Percentiles rank a stretch among this genome's conserved stretches.
These are phyloP conservation scores for Phytomonas francai DNA, from an alignment of 208 protist genomes.

Conservation along the genomic window DNA sequence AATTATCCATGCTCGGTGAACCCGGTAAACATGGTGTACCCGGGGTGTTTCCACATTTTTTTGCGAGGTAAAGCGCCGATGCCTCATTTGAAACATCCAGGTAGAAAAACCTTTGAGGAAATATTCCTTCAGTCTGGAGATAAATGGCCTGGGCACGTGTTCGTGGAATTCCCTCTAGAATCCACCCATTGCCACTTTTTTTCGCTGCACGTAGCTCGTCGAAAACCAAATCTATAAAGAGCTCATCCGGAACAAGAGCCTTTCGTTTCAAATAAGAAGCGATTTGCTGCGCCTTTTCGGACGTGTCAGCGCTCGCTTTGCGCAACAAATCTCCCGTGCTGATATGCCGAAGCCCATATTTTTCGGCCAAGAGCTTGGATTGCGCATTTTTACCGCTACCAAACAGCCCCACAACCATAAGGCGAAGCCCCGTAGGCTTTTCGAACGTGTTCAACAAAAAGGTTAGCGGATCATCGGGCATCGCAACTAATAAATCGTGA, in stretches of 20 bases:
- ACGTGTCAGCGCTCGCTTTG: slow-evolving; percentile 18
- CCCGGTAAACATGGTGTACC: background rate
- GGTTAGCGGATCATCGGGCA: slow-evolving; percentile 61
- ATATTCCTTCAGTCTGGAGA: slow-evolving; percentile 58
- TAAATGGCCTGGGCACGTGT: slow-evolving; percentile 66
- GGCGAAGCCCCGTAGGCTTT: slow-evolving; percentile 26
- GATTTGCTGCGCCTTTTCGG: slow-evolving; percentile 29
- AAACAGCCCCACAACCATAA: slow-evolving; percentile 78
- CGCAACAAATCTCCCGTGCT: slow-evolving; percentile 70
- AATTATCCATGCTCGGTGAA: slow-evolving; percentile 20
- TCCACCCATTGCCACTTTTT: slow-evolving; percentile 42
- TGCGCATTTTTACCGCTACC: slow-evolving; percentile 92
- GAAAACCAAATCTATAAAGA: slow-evolving; percentile 71
- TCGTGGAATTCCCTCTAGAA: slow-evolving; percentile 78
- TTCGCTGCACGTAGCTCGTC: slow-evolving; percentile 30
- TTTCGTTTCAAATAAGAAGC: slow-evolving; percentile 56
- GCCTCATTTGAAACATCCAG: slow-evolving; percentile 29
- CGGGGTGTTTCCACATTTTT: background rate
- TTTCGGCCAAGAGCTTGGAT: slow-evolving; percentile 57
- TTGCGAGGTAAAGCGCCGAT: background rate
- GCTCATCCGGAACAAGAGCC: slow-evolving; percentile 60
- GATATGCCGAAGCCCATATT: slow-evolving; percentile 82
- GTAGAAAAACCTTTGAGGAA: slow-evolving; percentile 59
- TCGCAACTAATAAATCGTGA: slow-evolving; percentile 56
- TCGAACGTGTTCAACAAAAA: slow-evolving; percentile 46